Percentiles rank a stretch among this genome's conserved stretches.
phyloP scores from a whole-genome alignment of 2,329 filamentous ascomycete genomes.

The Diaporthe eres region DNA sequence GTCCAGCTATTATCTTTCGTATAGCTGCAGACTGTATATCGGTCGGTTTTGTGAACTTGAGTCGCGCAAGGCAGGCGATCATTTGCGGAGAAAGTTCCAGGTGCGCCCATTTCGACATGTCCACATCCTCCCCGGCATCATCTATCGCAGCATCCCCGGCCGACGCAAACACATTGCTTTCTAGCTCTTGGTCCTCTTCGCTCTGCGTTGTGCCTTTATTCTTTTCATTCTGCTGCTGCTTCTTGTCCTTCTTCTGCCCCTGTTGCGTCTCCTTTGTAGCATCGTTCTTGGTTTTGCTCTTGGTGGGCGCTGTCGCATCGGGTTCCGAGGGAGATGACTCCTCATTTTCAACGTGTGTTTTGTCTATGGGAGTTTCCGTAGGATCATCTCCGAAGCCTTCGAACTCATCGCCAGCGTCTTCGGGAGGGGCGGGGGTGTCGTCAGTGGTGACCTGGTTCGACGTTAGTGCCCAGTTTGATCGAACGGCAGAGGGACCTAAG shows the following conservation, averaged over 20 bases:
- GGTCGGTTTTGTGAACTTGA: constrained; percentile 87
- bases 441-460: constrained; percentile 5
- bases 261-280: constrained; percentile 45
- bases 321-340: constrained; percentile 37
- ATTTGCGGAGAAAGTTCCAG: constrained; percentile 81
- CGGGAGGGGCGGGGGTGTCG: constrained; percentile 6
- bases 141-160: constrained; percentile 64
- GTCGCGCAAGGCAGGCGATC: constrained; percentile 80
- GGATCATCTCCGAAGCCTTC: constrained; percentile 51
- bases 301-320: constrained; percentile 36
- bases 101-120: constrained; percentile 84
- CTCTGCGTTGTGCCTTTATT: constrained; percentile 35
- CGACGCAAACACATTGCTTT: constrained; percentile 67
- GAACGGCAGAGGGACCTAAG: neutral
- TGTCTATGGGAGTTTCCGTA: constrained; percentile 40
- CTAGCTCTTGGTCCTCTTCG: constrained; percentile 52
- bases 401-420: constrained; percentile 51
- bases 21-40: constrained; percentile 85
- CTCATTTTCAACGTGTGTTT: constrained; percentile 44
- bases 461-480: neutral
- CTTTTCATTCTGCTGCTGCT: constrained; percentile 47
- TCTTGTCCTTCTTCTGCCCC: constrained; percentile 49
- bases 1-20: constrained; percentile 84
- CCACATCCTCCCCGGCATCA: constrained; percentile 71
- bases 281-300: constrained; percentile 40